phyloP scores from a whole-genome alignment of 306 rosid genomes.

The Rosa multiflora region DNA sequence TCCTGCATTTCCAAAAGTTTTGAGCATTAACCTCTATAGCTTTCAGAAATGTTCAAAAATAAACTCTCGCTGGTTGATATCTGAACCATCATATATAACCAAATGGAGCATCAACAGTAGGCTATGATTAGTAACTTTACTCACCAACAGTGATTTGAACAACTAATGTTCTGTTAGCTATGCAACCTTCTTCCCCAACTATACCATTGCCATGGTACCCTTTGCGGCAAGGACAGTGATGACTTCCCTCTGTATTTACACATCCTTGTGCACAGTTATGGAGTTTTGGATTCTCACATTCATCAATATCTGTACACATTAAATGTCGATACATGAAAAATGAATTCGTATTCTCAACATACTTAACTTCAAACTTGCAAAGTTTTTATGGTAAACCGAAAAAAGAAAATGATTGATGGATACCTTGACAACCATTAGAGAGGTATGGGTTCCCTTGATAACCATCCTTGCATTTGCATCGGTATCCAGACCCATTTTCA shows the following conservation, averaged over 20 bases:
- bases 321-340: neutral
- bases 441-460: conserved; percentile 47
- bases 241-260: conserved; percentile 11
- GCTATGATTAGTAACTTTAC: neutral
- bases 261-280: conserved; percentile 8
- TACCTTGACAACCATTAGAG: conserved; percentile 37
- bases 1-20: conserved; percentile 18
- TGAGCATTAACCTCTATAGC: neutral
- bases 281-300: conserved; percentile 1
- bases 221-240: conserved; percentile 8
- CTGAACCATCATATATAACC: neutral
- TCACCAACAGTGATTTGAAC: neutral
- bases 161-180: neutral
- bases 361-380: neutral
- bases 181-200: conserved; percentile 12
- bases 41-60: neutral
- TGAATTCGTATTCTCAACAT: neutral
- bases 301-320: conserved; percentile 11
- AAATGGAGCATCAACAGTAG: neutral
- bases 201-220: conserved; percentile 21
- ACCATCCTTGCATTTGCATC: conserved; percentile 37
- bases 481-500: conserved; percentile 24
- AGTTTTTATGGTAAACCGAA: neutral
- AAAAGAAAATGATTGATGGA: neutral
- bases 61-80: neutral